phyloP scores from a whole-genome alignment of 2,329 filamentous ascomycete genomes.

The Arthrocladium fulminans region DNA sequence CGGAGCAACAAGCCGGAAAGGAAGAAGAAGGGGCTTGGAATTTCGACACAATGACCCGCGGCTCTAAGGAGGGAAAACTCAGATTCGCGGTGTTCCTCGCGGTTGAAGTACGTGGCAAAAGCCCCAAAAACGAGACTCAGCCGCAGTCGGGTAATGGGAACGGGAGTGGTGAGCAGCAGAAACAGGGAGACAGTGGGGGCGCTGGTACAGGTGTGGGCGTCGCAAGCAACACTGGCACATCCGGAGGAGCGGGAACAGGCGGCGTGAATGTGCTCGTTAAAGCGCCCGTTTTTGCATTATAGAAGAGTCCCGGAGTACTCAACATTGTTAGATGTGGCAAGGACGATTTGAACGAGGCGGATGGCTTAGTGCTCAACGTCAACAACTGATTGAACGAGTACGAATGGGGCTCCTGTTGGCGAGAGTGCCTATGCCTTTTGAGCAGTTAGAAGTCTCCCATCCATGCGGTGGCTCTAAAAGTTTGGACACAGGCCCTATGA shows the following conservation, averaged over 20 bases:
- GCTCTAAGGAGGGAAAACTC: constrained; percentile 42
- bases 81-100: constrained; percentile 67
- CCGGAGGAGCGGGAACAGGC: constrained; percentile 10
- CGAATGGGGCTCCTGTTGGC: too few relatives aligned
- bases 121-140: constrained; percentile 13
- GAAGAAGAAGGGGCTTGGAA: constrained; percentile 11
- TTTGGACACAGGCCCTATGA: too few relatives aligned
- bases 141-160: constrained; percentile 7
- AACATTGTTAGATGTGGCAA: too few relatives aligned
- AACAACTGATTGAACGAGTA: too few relatives aligned
- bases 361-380: too few relatives aligned
- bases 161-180: neutral
- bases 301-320: neutral
- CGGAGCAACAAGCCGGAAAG: neutral
- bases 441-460: too few relatives aligned
- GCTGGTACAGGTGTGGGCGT: neutral
- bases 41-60: constrained; percentile 12
- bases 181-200: neutral
- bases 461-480: too few relatives aligned
- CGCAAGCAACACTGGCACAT: neutral
- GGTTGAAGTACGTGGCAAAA: constrained; percentile 63
- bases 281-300: constrained; percentile 56
- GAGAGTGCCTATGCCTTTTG: too few relatives aligned
- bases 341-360: too few relatives aligned
- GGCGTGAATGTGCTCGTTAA: constrained; percentile 58